Conservation (phyloP, 306 rosid genomes). For the Luffa acutangula region DNA sequence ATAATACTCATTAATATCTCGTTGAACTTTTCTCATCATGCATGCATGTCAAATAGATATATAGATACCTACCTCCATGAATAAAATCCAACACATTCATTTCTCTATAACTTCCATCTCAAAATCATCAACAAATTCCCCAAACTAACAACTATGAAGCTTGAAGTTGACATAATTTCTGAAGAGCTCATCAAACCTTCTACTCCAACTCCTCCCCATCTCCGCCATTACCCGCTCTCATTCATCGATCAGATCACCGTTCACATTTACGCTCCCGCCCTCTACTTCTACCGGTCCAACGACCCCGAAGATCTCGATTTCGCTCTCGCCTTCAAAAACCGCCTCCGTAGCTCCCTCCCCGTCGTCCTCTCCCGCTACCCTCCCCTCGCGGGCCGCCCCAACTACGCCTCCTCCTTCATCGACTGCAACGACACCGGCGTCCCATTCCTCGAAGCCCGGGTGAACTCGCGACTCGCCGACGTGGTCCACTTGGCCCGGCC, state of each 20-base stretch:
- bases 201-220: constrained; percentile 4
- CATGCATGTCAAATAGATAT: not conserved
- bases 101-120: not conserved
- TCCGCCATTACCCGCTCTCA: not conserved
- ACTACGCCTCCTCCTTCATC: not conserved
- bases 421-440: constrained; percentile 3
- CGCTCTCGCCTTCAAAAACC: not conserved
- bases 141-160: not conserved
- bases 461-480: constrained; percentile 22
- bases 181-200: constrained; percentile 13
- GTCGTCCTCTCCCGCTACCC: not conserved
- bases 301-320: not conserved
- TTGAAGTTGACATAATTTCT: constrained; percentile 3
- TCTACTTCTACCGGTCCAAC: not conserved
- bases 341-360: not conserved
- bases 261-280: constrained; percentile 2
- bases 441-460: constrained; percentile 5
- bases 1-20: not conserved
- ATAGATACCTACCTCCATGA: not conserved
- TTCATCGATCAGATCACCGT: constrained; percentile 7
- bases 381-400: not conserved
- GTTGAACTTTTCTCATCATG: not conserved
- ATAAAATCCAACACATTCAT: not conserved
- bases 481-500: constrained; percentile 26
- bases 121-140: not conserved